phyloP scores from a whole-genome alignment of 768 basidiomycete species.

The Boletellus emodensis region DNA sequence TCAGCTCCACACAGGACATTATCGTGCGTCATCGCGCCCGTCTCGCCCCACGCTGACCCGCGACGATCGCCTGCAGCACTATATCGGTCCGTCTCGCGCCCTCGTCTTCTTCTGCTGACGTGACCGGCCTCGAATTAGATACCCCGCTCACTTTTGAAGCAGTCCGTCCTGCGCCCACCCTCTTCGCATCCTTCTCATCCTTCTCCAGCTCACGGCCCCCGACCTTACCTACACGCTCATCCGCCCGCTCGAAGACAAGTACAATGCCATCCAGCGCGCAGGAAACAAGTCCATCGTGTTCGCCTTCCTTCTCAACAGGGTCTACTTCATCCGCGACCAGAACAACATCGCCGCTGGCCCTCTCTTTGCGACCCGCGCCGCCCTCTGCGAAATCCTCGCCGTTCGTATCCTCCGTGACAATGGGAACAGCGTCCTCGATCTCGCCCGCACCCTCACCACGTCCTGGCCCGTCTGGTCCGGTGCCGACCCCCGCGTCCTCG shows the following conservation, averaged over 20 bases:
- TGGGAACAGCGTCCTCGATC: conserved; percentile 61
- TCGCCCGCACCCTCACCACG: conserved; percentile 70
- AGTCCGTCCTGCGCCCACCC: conserved; percentile 38
- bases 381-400: conserved; percentile 87
- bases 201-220: conserved; percentile 65
- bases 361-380: conserved; percentile 70
- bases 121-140: conserved; percentile 42
- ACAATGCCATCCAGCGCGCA: conserved; percentile 60
- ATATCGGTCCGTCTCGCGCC: conserved; percentile 50
- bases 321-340: conserved; percentile 79
- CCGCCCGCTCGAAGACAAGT: conserved; percentile 85
- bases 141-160: conserved; percentile 81
- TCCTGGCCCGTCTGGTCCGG: conserved; percentile 80
- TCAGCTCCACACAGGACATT: conserved; percentile 48
- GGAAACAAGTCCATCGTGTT: conserved; percentile 86
- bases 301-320: conserved; percentile 82
- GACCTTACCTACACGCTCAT: conserved; percentile 90
- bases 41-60: conserved; percentile 7
- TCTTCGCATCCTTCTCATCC: conserved; percentile 7
- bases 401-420: conserved; percentile 72
- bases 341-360: conserved; percentile 59
- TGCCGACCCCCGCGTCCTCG: conserved; percentile 56
- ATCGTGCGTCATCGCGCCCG: conserved; percentile 39
- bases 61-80: conserved; percentile 45
- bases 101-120: not conserved